Conservation (phyloP, 768 basidiomycete genomes). For the Agaricus bisporus region DNA sequence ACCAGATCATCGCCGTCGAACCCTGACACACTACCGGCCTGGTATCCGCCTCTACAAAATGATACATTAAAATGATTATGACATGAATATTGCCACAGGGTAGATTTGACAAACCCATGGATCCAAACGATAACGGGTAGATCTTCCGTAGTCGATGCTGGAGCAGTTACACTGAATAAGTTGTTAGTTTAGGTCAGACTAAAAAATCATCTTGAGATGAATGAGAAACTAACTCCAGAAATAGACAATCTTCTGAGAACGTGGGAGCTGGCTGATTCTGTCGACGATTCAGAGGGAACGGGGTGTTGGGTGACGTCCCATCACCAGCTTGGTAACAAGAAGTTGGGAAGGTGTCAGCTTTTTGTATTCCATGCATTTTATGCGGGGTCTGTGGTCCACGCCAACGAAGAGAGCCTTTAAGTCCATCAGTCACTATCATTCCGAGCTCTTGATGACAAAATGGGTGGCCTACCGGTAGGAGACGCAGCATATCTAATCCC, state of each 20-base stretch:
- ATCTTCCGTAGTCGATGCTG: constrained; percentile 21
- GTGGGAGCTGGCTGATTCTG: too few relatives aligned
- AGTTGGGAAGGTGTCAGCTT: constrained; percentile 1
- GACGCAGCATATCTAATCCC: constrained; percentile 45
- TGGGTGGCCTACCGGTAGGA: constrained; percentile 30
- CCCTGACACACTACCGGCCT: constrained; percentile 2
- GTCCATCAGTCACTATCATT: neutral
- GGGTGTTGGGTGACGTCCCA: constrained; percentile 5
- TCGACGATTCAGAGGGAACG: too few relatives aligned
- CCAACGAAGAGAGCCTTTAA: constrained; percentile 17
- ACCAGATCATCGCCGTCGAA: constrained; percentile 30
- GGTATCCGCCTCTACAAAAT: constrained; percentile 8
- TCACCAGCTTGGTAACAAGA: constrained; percentile 5
- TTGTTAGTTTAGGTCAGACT: too few relatives aligned
- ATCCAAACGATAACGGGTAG: constrained; percentile 40
- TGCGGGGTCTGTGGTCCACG: constrained; percentile 15
- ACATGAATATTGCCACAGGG: neutral
- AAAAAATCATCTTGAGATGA: too few relatives aligned
- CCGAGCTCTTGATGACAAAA: neutral
- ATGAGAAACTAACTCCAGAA: constrained; percentile 25
- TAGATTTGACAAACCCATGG: constrained; percentile 26
- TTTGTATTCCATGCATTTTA: neutral
- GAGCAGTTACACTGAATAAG: constrained; percentile 26
- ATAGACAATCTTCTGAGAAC: constrained; percentile 34
- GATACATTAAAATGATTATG: neutral